Conservation (phyloP, 1,139 yeast genomes). For the Suhomyces bribrorum region DNA sequence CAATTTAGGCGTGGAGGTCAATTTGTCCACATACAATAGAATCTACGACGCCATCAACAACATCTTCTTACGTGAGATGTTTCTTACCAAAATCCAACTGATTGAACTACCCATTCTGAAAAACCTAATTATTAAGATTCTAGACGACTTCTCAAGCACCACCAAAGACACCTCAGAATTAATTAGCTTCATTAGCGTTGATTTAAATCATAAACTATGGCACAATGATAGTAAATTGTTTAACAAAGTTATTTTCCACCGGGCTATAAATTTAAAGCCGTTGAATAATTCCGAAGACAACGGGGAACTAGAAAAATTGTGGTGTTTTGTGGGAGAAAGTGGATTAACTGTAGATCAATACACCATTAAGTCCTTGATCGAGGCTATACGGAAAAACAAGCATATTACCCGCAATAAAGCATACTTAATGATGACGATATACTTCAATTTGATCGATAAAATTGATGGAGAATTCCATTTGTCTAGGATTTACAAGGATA, state of each 20-base stretch:
- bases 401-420: slow-evolving; percentile 11
- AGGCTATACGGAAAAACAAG: slow-evolving; percentile 17
- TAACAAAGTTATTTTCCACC: slow-evolving; percentile 33
- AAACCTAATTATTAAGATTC: slow-evolving; percentile 30
- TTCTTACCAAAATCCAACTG: slow-evolving; percentile 33
- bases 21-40: slow-evolving; percentile 40
- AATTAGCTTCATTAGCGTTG: slow-evolving; percentile 35
- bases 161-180: slow-evolving; percentile 30
- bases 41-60: slow-evolving; percentile 42
- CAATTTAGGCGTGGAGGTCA: slow-evolving; percentile 30
- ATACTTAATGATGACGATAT: slow-evolving; percentile 20
- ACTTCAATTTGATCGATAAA: slow-evolving; percentile 11
- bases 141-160: slow-evolving; percentile 39
- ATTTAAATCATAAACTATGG: slow-evolving; percentile 35
- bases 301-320: slow-evolving; percentile 16
- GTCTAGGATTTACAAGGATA: slow-evolving; percentile 8
- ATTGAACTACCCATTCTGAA: slow-evolving; percentile 38
- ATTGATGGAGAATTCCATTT: background rate
- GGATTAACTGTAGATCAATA: slow-evolving; percentile 12
- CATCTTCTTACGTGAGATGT: slow-evolving; percentile 39
- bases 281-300: slow-evolving; percentile 1
- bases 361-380: slow-evolving; percentile 18
- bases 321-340: slow-evolving; percentile 13
- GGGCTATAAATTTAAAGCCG: slow-evolving; percentile 14
- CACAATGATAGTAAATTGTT: slow-evolving; percentile 28